These are phyloP conservation scores for Echites panduratus DNA, from an alignment of 257 asterid genomes.

Conservation along the genomic window DNA sequence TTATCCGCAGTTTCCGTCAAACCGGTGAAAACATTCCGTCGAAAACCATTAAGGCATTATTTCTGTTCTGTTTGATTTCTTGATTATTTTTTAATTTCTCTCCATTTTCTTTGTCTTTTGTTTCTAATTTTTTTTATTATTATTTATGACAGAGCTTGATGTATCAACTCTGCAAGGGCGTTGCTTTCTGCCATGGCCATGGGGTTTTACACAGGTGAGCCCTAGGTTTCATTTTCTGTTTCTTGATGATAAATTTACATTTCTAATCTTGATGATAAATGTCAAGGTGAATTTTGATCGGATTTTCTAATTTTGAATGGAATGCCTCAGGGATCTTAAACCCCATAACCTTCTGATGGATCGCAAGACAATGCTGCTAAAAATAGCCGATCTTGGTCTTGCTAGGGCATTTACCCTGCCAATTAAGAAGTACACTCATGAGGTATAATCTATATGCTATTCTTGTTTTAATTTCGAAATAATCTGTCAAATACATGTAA, in stretches of 20 bases:
- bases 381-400: conserved; percentile 95
- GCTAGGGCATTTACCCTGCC: conserved; percentile 93
- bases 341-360: conserved; percentile 98
- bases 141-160: conserved; percentile 54
- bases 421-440: conserved; percentile 94
- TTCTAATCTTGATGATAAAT: not conserved
- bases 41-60: conserved; percentile 48
- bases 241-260: not conserved
- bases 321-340: conserved; percentile 71
- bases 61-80: not conserved
- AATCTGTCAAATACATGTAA: not conserved
- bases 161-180: conserved; percentile 96
- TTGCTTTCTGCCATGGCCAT: conserved; percentile 95
- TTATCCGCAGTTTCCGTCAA: conserved; percentile 64
- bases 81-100: not conserved
- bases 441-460: conserved; percentile 32
- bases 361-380: conserved; percentile 82
- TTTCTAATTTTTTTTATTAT: not conserved
- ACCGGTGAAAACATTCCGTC: conserved; percentile 43
- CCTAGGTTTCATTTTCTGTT: not conserved
- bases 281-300: not conserved
- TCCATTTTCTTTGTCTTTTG: not conserved
- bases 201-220: conserved; percentile 85
- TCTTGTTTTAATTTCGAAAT: not conserved
- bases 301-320: not conserved